These are phyloP conservation scores for Globisporangium nodosum DNA, from an alignment of 352 stramenopile species.

Conservation along the genomic window DNA sequence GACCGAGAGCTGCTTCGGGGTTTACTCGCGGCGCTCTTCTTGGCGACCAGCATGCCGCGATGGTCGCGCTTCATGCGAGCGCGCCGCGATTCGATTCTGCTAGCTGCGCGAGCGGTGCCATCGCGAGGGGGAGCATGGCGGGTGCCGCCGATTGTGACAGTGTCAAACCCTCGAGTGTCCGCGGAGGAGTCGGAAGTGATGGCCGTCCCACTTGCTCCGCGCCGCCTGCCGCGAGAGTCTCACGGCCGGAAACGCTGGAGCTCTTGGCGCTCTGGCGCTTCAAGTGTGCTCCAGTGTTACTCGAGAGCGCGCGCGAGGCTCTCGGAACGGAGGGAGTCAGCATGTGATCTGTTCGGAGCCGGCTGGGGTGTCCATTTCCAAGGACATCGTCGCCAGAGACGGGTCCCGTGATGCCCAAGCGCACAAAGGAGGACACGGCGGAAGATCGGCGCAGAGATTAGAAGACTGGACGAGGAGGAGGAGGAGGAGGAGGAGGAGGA, in stretches of 20 bases:
- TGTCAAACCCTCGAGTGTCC: constrained; percentile 10
- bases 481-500: too few relatives aligned
- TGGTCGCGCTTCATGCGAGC: constrained; percentile 8
- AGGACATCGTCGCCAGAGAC: too few relatives aligned
- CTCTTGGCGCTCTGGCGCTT: background rate
- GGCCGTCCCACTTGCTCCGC: constrained; percentile 1
- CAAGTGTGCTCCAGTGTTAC: too few relatives aligned
- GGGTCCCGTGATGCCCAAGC: too few relatives aligned
- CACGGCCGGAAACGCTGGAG: background rate
- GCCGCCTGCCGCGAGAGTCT: background rate
- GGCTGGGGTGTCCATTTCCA: background rate
- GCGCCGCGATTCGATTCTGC: background rate
- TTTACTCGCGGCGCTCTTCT: background rate
- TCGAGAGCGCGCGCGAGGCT: background rate
- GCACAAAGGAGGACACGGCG: too few relatives aligned
- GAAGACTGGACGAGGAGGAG: too few relatives aligned
- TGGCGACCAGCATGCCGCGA: background rate
- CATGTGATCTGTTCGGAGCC: background rate
- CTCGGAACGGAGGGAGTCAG: background rate
- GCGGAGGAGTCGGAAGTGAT: constrained; percentile 5
- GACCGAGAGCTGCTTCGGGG: background rate
- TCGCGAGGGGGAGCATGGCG: too few relatives aligned
- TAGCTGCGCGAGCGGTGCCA: too few relatives aligned
- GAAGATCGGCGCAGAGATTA: too few relatives aligned
- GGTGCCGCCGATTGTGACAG: background rate